phyloP scores from a whole-genome alignment of 129 eudicot species.

The Glebionis coronaria region DNA sequence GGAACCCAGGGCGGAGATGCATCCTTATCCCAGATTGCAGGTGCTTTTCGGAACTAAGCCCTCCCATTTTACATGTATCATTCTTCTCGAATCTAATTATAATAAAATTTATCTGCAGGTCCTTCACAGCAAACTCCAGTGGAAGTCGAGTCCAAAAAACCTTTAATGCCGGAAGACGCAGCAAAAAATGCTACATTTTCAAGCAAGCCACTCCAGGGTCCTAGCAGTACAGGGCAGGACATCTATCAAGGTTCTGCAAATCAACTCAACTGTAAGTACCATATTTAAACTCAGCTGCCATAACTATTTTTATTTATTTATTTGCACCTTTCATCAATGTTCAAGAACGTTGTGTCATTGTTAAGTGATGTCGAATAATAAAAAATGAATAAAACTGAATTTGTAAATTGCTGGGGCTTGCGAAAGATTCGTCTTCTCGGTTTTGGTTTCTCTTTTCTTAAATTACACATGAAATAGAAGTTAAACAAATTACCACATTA shows the following conservation, averaged over 20 bases:
- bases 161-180: conserved; percentile 43
- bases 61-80: not conserved
- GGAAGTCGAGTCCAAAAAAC: conserved; percentile 46
- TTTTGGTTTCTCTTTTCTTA: not conserved
- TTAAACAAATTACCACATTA: not conserved
- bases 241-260: conserved; percentile 63
- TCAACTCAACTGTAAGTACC: conserved; percentile 46
- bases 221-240: conserved; percentile 55
- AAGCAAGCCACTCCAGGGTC: conserved; percentile 51
- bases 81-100: conserved; percentile 18
- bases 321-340: not conserved
- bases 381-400: conserved; percentile 5
- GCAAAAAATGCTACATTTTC: conserved; percentile 49
- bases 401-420: conserved; percentile 1
- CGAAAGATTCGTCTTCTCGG: not conserved
- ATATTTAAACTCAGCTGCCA: not conserved
- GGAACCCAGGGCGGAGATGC: conserved; percentile 71
- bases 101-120: conserved; percentile 45
- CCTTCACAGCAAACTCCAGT: conserved; percentile 58
- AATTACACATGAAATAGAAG: not conserved
- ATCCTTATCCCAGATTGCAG: conserved; percentile 63
- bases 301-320: not conserved
- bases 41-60: conserved; percentile 28
- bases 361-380: not conserved
- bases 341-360: not conserved